Evolutionary conservation across 805 yeast species (phyloP), one percentile per base, ranked within the genome.

Genomic region (Ogataea pilisensis): DNA sequence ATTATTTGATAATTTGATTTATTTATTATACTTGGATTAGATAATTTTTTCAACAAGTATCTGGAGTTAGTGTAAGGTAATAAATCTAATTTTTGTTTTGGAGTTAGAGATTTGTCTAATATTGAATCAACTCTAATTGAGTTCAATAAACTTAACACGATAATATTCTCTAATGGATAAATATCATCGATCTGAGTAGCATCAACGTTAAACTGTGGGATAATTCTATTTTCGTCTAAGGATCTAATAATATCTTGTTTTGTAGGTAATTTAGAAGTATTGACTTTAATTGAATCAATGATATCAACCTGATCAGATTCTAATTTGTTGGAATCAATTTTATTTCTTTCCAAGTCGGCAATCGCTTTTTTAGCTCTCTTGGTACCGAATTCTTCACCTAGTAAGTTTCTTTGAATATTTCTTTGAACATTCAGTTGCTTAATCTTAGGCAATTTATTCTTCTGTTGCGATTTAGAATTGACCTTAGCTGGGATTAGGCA

Each of bases 311-410:
- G 93, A 38, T 80, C 69, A 32, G 51, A 55, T 41, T 76, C 84
- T 50, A 93, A 74, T 62, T 80, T 77, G 38, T 79, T 95, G 2
- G 96, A 75, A 60, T 93, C 97, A 57, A 93, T 81, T 54, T 85
- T 75, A 66, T 93, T 93, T 62, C 84, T 79, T 55, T 82, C 93
- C 54, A 80, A 65, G 59, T 83, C 91, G 38, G 76, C 68, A 55
- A 93, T 85, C 27, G 95, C 95, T 53, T 87, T 84, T 69, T 88
- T 91, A 47, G 97, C 97, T 68, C 81, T 90, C 68, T 86, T 90
- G 43, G 99, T 91, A 73, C 99, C 99, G 54, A 93, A 93, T 3
- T 93, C 95, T 65, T 88, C 91, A 57, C 99, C 99, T 57, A 93
- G 73, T 2, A 87, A 84, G 42, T 78, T 85, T 61, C 97, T 77